A percentile compares a stretch with the other conserved stretches of the same genome.
These are phyloP conservation scores for Leccinum aurantiacum DNA, from an alignment of 768 basidiomycete genomes.

Conservation along the genomic window DNA sequence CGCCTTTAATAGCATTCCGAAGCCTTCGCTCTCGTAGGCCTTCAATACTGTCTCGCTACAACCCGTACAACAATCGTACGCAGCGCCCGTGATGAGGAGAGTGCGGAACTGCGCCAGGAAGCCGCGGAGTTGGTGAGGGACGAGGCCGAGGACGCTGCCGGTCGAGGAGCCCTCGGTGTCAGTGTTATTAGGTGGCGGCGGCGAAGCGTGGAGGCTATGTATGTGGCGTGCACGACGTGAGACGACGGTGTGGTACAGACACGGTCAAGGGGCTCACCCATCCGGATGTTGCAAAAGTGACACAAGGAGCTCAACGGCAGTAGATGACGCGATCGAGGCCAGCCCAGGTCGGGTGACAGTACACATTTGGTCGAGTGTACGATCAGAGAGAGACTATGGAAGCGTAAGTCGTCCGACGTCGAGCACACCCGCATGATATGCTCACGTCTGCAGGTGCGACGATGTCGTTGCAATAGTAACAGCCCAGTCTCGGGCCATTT, in stretches of 20 bases:
- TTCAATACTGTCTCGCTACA: slow-evolving; percentile 80
- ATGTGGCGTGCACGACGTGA: background rate
- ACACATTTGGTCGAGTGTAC: slow-evolving; percentile 98
- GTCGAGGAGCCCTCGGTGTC: slow-evolving; percentile 12
- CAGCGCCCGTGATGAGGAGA: slow-evolving; percentile 80
- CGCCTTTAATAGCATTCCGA: slow-evolving; percentile 73
- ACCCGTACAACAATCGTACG: slow-evolving; percentile 86
- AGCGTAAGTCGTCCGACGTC: background rate
- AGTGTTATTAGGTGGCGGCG: slow-evolving; percentile 51
- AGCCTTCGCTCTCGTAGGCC: slow-evolving; percentile 82
- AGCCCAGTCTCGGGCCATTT: slow-evolving; percentile 60
- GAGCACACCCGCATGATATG: background rate
- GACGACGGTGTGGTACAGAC: background rate
- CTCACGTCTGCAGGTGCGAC: slow-evolving; percentile 92
- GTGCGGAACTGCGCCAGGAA: slow-evolving; percentile 86
- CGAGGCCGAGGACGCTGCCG: slow-evolving; percentile 72
- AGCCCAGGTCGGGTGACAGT: slow-evolving; percentile 96
- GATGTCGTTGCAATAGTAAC: slow-evolving; percentile 98
- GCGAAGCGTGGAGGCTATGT: slow-evolving; percentile 60
- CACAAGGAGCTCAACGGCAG: slow-evolving; percentile 89
- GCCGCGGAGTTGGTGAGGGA: slow-evolving; percentile 94
- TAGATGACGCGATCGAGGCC: slow-evolving; percentile 88
- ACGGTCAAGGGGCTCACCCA: slow-evolving; percentile 50
- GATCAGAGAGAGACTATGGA: slow-evolving; percentile 67
- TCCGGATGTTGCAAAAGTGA: slow-evolving; percentile 87